These are phyloP conservation scores for Clathrospora elynae DNA, from an alignment of 2,329 filamentous ascomycete species.

Conservation along the genomic window DNA sequence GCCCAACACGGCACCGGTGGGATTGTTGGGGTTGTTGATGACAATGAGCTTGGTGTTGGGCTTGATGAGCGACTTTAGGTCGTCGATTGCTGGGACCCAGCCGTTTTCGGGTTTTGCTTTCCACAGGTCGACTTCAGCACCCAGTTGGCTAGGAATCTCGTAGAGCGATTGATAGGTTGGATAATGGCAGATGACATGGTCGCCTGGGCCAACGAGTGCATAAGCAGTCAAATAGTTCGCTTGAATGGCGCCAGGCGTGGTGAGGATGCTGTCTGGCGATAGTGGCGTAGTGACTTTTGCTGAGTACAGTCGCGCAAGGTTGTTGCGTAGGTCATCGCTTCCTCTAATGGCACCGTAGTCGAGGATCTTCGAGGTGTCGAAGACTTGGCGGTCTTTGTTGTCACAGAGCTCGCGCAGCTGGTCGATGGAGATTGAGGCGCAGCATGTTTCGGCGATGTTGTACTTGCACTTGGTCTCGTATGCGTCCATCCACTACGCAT, in stretches of 20 bases:
- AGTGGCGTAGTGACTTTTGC: conserved; percentile 57
- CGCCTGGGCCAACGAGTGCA: conserved; percentile 70
- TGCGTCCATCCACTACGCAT: conserved; percentile 61
- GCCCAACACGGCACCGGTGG: conserved; percentile 73
- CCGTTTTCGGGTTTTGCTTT: conserved; percentile 66
- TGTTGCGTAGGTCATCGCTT: conserved; percentile 65
- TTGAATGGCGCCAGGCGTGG: conserved; percentile 79
- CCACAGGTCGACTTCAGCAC: conserved; percentile 80
- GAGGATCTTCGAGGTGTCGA: conserved; percentile 62
- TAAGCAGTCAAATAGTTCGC: conserved; percentile 86
- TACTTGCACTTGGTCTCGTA: conserved; percentile 59
- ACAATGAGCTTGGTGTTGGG: conserved; percentile 74
- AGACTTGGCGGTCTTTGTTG: conserved; percentile 57
- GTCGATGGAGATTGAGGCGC: conserved; percentile 72
- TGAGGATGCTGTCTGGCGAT: conserved; percentile 68
- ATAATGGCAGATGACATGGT: conserved; percentile 86
- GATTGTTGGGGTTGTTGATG: conserved; percentile 80
- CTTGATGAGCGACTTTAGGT: conserved; percentile 68
- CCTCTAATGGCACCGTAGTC: conserved; percentile 77
- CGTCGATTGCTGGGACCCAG: conserved; percentile 69
- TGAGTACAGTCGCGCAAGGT: conserved; percentile 69
- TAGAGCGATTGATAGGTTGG: conserved; percentile 86
- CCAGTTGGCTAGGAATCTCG: conserved; percentile 72
- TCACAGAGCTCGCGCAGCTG: conserved; percentile 66
- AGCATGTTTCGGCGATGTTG: conserved; percentile 82